phyloP scores from a whole-genome alignment of 495 filamentous ascomycete genomes.

The Aspergillus funiculosus region DNA sequence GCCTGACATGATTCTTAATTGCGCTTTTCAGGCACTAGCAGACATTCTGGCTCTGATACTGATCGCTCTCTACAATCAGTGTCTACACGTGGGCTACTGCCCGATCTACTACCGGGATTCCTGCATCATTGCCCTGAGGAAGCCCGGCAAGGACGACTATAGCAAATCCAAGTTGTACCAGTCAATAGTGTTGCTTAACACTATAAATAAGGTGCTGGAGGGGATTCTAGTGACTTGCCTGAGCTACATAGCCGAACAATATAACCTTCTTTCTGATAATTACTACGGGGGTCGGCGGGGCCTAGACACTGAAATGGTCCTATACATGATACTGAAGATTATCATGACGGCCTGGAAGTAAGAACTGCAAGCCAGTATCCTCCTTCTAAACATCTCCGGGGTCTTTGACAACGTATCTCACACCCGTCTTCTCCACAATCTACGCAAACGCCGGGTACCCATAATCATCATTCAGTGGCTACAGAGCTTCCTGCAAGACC shows the following conservation, averaged over 20 bases:
- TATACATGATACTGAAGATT: conserved; percentile 21
- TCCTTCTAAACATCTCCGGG: too few species aligned
- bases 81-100: conserved; percentile 23
- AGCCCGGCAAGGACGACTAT: conserved; percentile 25
- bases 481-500: conserved; percentile 22
- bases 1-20: too few species aligned
- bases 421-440: too few species aligned
- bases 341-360: too few species aligned
- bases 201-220: conserved; percentile 24
- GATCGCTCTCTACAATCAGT: too few species aligned
- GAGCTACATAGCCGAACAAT: conserved; percentile 17
- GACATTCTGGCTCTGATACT: too few species aligned
- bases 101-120: conserved; percentile 15
- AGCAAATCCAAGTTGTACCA: conserved; percentile 17
- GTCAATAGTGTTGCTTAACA: conserved; percentile 27
- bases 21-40: too few species aligned
- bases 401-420: too few species aligned
- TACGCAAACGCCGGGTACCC: too few species aligned
- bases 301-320: conserved; percentile 20
- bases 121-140: conserved; percentile 23
- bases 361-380: too few species aligned
- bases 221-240: conserved; percentile 21
- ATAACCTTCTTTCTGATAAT: conserved; percentile 21
- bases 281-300: conserved; percentile 25
- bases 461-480: too few species aligned